phyloP scores from a whole-genome alignment of 495 filamentous ascomycete species.

The Annulohypoxylon maeteangense region DNA sequence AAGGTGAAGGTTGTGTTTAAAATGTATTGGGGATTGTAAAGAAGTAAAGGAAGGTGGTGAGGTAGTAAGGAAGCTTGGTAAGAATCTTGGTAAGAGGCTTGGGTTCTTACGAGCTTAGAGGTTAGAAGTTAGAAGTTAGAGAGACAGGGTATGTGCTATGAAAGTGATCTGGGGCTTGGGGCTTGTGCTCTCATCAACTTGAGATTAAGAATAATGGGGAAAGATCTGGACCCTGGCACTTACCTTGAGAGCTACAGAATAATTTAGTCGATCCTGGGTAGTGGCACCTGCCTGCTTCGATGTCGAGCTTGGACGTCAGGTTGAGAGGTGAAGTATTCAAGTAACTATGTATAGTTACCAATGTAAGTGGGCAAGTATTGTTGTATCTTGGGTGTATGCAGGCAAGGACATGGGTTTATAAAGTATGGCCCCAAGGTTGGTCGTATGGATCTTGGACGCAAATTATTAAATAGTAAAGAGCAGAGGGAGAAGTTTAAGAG shows the following conservation, averaged over 20 bases:
- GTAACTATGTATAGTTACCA: not conserved
- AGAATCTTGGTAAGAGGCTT: not conserved
- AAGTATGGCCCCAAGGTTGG: not conserved
- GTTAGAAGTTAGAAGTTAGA: not conserved
- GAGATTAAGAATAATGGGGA: slow-evolving; percentile 40
- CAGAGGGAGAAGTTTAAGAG: not conserved
- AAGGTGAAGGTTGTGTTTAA: not conserved
- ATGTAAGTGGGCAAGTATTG: slow-evolving; percentile 1
- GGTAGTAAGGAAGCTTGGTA: not conserved
- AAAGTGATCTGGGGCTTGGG: slow-evolving; percentile 21
- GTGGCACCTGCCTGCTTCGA: slow-evolving; percentile 22
- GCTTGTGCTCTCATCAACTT: slow-evolving; percentile 34
- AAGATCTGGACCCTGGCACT: slow-evolving; percentile 23
- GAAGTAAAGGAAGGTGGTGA: not conserved
- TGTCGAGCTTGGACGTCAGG: not conserved
- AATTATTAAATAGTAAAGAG: not conserved
- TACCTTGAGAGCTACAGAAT: slow-evolving; percentile 20
- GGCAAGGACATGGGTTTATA: not conserved
- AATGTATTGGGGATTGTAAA: not conserved
- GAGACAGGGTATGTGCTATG: slow-evolving; percentile 12
- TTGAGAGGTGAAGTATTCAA: not conserved
- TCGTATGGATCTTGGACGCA: not conserved
- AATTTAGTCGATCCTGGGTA: slow-evolving; percentile 21
- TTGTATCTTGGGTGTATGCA: not conserved
- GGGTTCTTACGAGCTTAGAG: not conserved